A percentile compares a stretch with the other conserved stretches of the same genome.
Evolutionary conservation across 805 yeast genomes (phyloP).

Genomic region (Saccharomycopsis schoenii): DNA sequence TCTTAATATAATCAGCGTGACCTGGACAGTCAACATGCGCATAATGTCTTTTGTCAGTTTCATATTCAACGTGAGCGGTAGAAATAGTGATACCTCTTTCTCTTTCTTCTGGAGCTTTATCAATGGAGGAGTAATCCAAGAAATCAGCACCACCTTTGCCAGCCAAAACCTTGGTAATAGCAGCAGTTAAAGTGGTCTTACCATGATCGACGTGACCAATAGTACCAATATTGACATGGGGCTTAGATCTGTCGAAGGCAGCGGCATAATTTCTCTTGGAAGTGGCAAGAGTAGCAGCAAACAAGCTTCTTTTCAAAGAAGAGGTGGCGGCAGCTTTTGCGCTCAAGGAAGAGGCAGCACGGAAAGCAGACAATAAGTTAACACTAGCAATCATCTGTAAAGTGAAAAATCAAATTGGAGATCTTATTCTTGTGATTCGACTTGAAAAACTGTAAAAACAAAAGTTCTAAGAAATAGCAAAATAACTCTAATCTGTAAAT

Average conservation of each 20-base stretch:
- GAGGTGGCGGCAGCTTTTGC: conserved; percentile 1
- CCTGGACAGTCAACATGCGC: conserved; percentile 97
- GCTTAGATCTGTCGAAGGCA: conserved; percentile 88
- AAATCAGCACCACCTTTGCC: conserved; percentile 85
- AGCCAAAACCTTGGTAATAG: conserved; percentile 91
- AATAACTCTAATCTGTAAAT: neutral
- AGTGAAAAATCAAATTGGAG: neutral
- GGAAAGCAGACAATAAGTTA: conserved; percentile 11
- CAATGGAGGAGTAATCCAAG: conserved; percentile 88
- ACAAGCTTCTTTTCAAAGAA: conserved; percentile 20
- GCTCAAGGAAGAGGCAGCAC: conserved; percentile 5
- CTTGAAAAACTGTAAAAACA: neutral
- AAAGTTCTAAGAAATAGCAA: neutral
- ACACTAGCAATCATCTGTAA: conserved; percentile 11
- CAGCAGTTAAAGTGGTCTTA: conserved; percentile 96
- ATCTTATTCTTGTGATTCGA: neutral
- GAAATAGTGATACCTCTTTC: conserved; percentile 99
- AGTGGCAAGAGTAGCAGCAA: neutral
- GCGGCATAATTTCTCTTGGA: conserved; percentile 38
- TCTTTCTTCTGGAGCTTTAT: conserved; percentile 98
- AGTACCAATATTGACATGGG: conserved; percentile 95
- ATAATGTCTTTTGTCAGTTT: conserved; percentile 89
- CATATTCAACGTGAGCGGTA: conserved; percentile 96
- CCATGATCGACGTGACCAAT: conserved; percentile 99
- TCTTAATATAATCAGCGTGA: conserved; percentile 97